Percentiles rank a stretch among this genome's conserved stretches.
Evolutionary conservation across 2,329 filamentous ascomycete genomes (phyloP).

Genomic region (Neoascochyta sp.): DNA sequence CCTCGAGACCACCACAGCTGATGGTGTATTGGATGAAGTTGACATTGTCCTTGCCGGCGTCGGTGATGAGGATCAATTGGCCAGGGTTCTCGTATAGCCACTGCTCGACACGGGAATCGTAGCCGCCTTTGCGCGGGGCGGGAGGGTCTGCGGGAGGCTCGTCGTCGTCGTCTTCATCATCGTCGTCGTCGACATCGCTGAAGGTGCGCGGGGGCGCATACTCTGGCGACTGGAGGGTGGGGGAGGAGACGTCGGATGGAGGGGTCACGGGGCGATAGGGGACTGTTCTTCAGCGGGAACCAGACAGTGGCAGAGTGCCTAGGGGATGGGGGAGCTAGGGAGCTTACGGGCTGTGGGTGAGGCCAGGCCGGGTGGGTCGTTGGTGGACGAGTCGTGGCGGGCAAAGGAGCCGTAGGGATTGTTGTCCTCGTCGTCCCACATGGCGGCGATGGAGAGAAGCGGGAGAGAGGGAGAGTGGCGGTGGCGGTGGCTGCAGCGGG

Average conservation of each 20-base stretch:
- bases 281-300: too few relatives aligned
- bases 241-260: slow-evolving; percentile 68
- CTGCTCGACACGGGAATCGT: slow-evolving; percentile 94
- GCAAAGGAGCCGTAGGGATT: slow-evolving; percentile 96
- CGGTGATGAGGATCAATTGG: slow-evolving; percentile 83
- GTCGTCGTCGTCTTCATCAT: slow-evolving; percentile 56
- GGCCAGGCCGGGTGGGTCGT: slow-evolving; percentile 49
- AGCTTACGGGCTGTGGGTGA: slow-evolving; percentile 40
- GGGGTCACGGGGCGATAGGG: slow-evolving; percentile 57
- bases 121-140: slow-evolving; percentile 72
- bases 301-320: too few relatives aligned
- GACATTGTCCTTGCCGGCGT: slow-evolving; percentile 90
- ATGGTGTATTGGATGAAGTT: slow-evolving; percentile 98
- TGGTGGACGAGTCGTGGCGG: slow-evolving; percentile 74
- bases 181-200: slow-evolving; percentile 59
- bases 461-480: background rate
- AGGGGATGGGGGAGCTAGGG: too few relatives aligned
- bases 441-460: slow-evolving; percentile 42
- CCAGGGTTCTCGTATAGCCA: slow-evolving; percentile 94
- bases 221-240: slow-evolving; percentile 62
- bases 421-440: slow-evolving; percentile 99
- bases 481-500: slow-evolving; percentile 3
- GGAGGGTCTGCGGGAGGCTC: slow-evolving; percentile 40
- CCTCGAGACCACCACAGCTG: slow-evolving; percentile 89
- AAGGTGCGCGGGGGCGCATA: slow-evolving; percentile 54